Percentiles rank a stretch among this genome's conserved stretches.
Evolutionary conservation across 1,284 basidiomycete genomes (phyloP).

Genomic region (Apiotrichum akiyoshidainum): DNA sequence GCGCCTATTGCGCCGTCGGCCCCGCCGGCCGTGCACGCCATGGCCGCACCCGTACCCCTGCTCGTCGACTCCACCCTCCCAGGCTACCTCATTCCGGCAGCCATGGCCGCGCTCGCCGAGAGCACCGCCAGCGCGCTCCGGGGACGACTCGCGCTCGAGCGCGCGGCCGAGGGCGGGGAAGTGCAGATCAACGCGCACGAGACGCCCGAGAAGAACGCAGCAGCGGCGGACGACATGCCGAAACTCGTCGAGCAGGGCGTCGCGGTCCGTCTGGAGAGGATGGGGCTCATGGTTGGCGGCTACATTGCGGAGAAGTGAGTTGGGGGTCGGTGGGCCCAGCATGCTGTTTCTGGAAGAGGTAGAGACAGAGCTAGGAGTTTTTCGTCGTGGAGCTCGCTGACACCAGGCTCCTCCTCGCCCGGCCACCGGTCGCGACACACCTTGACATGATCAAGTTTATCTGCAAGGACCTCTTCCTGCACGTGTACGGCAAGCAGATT

Average conservation of each 20-base stretch:
- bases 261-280: slow-evolving; percentile 67
- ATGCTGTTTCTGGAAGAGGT: no score
- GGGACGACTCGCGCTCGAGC: slow-evolving; percentile 35
- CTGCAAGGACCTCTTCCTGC: slow-evolving; percentile 76
- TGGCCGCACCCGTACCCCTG: slow-evolving; percentile 46
- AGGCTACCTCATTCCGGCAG: slow-evolving; percentile 79
- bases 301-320: slow-evolving; percentile 78
- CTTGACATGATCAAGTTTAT: slow-evolving; percentile 91
- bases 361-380: no score
- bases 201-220: slow-evolving; percentile 49
- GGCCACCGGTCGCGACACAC: slow-evolving; percentile 72
- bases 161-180: slow-evolving; percentile 24
- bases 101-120: slow-evolving; percentile 66
- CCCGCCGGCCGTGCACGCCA: slow-evolving; percentile 38
- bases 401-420: slow-evolving; percentile 69
- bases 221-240: slow-evolving; percentile 40
- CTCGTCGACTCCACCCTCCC: slow-evolving; percentile 71
- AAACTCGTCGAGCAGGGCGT: slow-evolving; percentile 70
- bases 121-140: slow-evolving; percentile 68
- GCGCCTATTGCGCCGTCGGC: slow-evolving; percentile 35
- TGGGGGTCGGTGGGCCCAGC: no score
- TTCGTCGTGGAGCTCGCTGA: slow-evolving; percentile 9
- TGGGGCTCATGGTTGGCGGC: slow-evolving; percentile 81
- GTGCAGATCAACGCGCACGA: slow-evolving; percentile 21
- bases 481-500: slow-evolving; percentile 68